phyloP scores from a whole-genome alignment of 108 stramenopile species.

The Stephanodiscus triporus region DNA sequence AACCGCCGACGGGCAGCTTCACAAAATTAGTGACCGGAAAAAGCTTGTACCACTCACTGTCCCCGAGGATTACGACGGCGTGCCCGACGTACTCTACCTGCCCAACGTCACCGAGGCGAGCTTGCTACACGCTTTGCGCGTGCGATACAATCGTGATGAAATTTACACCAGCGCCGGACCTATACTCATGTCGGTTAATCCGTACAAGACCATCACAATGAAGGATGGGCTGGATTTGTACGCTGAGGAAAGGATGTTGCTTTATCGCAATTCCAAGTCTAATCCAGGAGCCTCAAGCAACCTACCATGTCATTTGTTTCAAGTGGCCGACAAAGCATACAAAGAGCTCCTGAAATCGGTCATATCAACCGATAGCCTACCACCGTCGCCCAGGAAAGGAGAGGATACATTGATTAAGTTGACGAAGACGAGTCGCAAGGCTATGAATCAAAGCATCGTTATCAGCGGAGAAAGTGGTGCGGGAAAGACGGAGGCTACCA shows the following conservation, averaged over 20 bases:
- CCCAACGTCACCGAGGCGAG: conserved; percentile 83
- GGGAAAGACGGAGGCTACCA: conserved; percentile 95
- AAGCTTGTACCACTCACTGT: conserved; percentile 58
- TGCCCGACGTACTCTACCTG: conserved; percentile 84
- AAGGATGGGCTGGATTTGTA: conserved; percentile 66
- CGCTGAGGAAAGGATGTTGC: conserved; percentile 71
- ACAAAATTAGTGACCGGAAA: conserved; percentile 71
- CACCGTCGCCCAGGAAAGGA: conserved; percentile 49
- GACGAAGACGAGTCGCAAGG: conserved; percentile 43
- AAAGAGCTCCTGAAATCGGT: conserved; percentile 67
- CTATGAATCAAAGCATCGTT: conserved; percentile 81
- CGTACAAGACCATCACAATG: conserved; percentile 78
- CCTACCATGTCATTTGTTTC: conserved; percentile 85
- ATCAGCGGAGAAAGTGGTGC: conserved; percentile 93
- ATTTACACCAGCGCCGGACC: conserved; percentile 97
- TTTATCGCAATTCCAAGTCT: conserved; percentile 54
- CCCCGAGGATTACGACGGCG: conserved; percentile 77
- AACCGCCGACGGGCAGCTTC: conserved; percentile 80
- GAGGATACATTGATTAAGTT: conserved; percentile 57
- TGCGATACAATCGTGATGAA: conserved; percentile 83
- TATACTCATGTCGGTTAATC: conserved; percentile 95
- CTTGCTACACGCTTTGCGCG: conserved; percentile 85
- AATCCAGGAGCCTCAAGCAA: conserved; percentile 22
- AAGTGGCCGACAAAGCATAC: conserved; percentile 88
- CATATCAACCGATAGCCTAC: conserved; percentile 20